A percentile compares a stretch with the other conserved stretches of the same genome.
These are phyloP conservation scores for Lophium mytilinum DNA, from an alignment of 495 filamentous ascomycete species.

Conservation along the genomic window DNA sequence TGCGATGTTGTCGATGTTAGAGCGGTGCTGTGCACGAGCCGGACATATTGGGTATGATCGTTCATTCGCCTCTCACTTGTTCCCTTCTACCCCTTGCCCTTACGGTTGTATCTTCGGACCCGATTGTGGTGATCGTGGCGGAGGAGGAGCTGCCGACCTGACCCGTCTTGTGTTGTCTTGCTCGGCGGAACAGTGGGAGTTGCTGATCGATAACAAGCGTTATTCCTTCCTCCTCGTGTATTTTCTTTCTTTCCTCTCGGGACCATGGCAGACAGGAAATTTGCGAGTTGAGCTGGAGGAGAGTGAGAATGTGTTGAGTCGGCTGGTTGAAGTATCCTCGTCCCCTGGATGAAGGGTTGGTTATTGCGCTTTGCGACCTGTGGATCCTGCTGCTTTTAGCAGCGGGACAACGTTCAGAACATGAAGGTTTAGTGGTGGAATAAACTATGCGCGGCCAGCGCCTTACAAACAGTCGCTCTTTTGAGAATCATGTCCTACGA, in stretches of 20 bases:
- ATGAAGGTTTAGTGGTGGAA: background rate
- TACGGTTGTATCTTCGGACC: slow-evolving; percentile 23
- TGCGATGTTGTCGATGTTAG: slow-evolving; percentile 7
- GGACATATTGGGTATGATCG: slow-evolving; percentile 37
- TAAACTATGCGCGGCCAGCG: background rate
- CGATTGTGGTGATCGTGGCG: slow-evolving; percentile 18
- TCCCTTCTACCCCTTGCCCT: slow-evolving; percentile 14
- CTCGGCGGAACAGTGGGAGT: background rate
- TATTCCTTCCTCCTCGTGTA: slow-evolving; percentile 8
- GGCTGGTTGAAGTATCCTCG: slow-evolving; percentile 20
- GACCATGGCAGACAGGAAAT: background rate
- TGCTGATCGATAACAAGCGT: slow-evolving; percentile 36
- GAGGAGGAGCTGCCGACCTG: slow-evolving; percentile 5
- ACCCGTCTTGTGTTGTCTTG: background rate
- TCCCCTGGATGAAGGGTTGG: slow-evolving; percentile 27
- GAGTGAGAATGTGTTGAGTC: slow-evolving; percentile 22
- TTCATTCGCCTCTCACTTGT: slow-evolving; percentile 27
- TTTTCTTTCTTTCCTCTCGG: background rate
- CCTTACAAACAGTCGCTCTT: slow-evolving; percentile 1
- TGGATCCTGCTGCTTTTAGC: slow-evolving; percentile 8
- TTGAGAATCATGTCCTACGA: background rate
- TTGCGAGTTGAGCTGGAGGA: slow-evolving; percentile 16
- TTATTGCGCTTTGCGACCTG: slow-evolving; percentile 17
- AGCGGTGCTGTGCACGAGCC: slow-evolving; percentile 17
- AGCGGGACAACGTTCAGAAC: slow-evolving; percentile 1